These are phyloP conservation scores for Leersia perrieri DNA, from an alignment of 176 grass and related monocot genomes.

Conservation along the genomic window DNA sequence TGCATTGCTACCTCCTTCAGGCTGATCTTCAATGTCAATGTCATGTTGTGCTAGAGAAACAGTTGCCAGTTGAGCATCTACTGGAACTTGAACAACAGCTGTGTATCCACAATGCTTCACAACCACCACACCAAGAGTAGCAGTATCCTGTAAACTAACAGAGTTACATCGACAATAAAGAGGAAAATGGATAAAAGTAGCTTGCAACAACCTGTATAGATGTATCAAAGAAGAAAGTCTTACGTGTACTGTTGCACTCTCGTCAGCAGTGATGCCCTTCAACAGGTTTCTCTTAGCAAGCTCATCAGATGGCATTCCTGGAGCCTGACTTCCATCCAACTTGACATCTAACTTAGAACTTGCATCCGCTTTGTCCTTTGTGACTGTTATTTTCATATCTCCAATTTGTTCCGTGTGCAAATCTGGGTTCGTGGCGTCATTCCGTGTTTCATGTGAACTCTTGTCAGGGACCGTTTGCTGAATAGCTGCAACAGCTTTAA, in stretches of 20 bases:
- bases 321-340: conserved; percentile 81
- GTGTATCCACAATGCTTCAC: conserved; percentile 93
- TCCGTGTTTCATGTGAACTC: conserved; percentile 39
- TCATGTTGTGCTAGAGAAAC: conserved; percentile 44
- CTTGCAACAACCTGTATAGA: neutral
- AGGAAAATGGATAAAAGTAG: conserved; percentile 19
- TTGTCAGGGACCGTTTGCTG: conserved; percentile 44
- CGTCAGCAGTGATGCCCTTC: conserved; percentile 95
- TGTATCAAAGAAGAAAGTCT: conserved; percentile 13
- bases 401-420: conserved; percentile 62
- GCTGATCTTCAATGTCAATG: conserved; percentile 87
- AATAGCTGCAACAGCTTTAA: conserved; percentile 83
- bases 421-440: conserved; percentile 40
- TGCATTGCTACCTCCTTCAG: conserved; percentile 85
- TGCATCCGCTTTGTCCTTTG: conserved; percentile 69
- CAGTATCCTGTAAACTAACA: conserved; percentile 67
- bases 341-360: conserved; percentile 75
- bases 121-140: conserved; percentile 86
- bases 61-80: conserved; percentile 46
- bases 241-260: conserved; percentile 95
- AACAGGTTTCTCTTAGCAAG: conserved; percentile 85
- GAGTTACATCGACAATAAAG: conserved; percentile 27
- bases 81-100: conserved; percentile 86
- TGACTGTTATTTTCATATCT: conserved; percentile 81
- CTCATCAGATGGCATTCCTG: conserved; percentile 62